Conservation (phyloP, 1,284 basidiomycete species). For the Taiwanofungus camphoratus region DNA sequence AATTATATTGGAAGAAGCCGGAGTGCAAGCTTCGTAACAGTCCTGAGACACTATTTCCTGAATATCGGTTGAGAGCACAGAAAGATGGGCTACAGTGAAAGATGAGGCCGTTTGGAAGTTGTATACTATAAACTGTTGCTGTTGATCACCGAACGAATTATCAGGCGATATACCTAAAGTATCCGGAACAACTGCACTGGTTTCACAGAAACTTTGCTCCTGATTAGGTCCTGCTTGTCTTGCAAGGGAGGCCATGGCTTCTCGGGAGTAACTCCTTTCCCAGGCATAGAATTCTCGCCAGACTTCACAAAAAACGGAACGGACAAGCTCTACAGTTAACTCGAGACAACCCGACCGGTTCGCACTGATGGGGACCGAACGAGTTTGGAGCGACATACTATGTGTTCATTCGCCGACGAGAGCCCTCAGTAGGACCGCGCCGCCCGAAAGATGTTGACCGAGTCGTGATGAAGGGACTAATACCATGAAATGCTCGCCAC, state of each 20-base stretch:
- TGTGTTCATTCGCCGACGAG: too few species aligned
- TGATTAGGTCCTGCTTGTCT: background rate
- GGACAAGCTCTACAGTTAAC: background rate
- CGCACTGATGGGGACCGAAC: too few species aligned
- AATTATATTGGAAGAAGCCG: slow-evolving; percentile 38
- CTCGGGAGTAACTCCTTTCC: slow-evolving; percentile 7
- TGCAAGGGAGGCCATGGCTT: slow-evolving; percentile 3
- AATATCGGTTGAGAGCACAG: background rate
- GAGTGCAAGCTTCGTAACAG: slow-evolving; percentile 47
- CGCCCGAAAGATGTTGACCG: too few species aligned
- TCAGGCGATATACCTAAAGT: too few species aligned
- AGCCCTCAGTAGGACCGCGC: too few species aligned
- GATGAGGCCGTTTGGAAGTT: background rate
- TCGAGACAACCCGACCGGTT: too few species aligned
- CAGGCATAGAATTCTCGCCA: slow-evolving; percentile 13
- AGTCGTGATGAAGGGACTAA: too few species aligned
- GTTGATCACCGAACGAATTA: too few species aligned
- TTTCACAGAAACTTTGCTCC: too few species aligned
- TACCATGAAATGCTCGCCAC: too few species aligned
- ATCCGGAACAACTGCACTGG: too few species aligned
- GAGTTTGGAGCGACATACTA: too few species aligned
- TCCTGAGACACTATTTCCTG: background rate
- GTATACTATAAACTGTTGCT: background rate
- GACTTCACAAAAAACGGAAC: slow-evolving; percentile 4
- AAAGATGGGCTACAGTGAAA: background rate